Evolutionary conservation across 352 stramenopile species (phyloP).

Genomic region (Blastocystis sp.): DNA sequence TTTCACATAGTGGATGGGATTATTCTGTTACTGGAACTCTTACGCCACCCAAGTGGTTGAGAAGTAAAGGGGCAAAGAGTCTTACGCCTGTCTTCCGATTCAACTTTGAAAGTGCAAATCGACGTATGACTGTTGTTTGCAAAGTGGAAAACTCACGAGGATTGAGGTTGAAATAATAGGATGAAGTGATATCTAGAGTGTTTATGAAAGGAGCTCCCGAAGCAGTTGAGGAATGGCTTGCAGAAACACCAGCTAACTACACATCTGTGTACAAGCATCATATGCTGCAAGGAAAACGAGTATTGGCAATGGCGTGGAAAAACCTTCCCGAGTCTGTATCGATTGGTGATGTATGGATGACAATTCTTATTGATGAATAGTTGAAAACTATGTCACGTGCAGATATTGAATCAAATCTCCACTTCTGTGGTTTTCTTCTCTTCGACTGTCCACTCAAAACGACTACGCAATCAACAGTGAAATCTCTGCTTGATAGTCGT

Average conservation of each 20-base stretch:
- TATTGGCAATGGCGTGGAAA: slow-evolving; percentile 91
- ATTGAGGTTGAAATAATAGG: neutral
- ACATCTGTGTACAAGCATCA: slow-evolving; percentile 70
- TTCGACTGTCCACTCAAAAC: slow-evolving; percentile 87
- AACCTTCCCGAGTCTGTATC: slow-evolving; percentile 69
- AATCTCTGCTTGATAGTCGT: slow-evolving; percentile 80
- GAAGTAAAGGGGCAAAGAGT: slow-evolving; percentile 68
- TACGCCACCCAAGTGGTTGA: slow-evolving; percentile 69
- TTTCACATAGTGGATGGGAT: slow-evolving; percentile 88
- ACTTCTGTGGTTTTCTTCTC: slow-evolving; percentile 88
- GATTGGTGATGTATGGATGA: neutral
- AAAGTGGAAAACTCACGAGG: neutral
- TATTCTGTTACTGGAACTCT: slow-evolving; percentile 60
- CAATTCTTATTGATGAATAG: neutral
- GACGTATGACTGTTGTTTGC: slow-evolving; percentile 46
- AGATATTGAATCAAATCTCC: slow-evolving; percentile 84
- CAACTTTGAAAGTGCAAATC: slow-evolving; percentile 51
- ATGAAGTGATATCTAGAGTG: slow-evolving; percentile 69
- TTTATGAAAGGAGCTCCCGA: slow-evolving; percentile 96
- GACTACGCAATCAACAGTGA: slow-evolving; percentile 85
- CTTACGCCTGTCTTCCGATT: slow-evolving; percentile 53
- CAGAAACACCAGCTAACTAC: slow-evolving; percentile 80
- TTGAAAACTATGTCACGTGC: slow-evolving; percentile 71
- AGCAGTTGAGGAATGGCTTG: slow-evolving; percentile 78
- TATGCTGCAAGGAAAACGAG: slow-evolving; percentile 72